Evolutionary conservation across 1,139 yeast species (phyloP), one percentile per base, ranked within the genome.

Genomic region (Candida mesenterica): DNA sequence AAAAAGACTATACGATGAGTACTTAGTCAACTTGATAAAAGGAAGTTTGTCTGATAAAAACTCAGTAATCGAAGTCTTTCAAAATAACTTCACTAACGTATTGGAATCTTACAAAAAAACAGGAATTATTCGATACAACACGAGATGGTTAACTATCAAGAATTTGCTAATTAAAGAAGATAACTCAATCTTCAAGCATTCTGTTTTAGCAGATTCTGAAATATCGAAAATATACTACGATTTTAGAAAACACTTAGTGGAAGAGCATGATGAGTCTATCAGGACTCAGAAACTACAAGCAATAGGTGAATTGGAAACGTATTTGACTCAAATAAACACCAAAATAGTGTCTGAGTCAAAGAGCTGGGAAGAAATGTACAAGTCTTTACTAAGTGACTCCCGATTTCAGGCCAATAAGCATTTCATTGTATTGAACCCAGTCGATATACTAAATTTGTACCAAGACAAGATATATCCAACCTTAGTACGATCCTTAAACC

Each of bases 141-240:
- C 95, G 0, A 62, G 87, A 29, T 89, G 96, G 96, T 48, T 55
- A 20, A 72, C 82, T 0, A 67, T 77, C 1, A 75, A 72, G 42
- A 62, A 61, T 16, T 34, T 48, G 15, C 44, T 72, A 38, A 68
- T 86, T 3, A 57, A 64, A 4, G 79, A 81, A 33, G 94, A 85
- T 14, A 66, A 69, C 48, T 79, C 90, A 0, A 74, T 82, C 9
- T 86, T 79, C 56, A 71, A 69, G 42, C 82, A 78, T 48, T 68
- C 86, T 2, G 75, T 81, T 20, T 69, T 83, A 24, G 69, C 79
- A 19, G 87, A 80, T 37, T 62, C 62, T 18, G 72, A 79, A 35
- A 77, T 81, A 34, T 68, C 65, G 28, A 65, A 65, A 27, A 65
- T 80, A 2, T 85, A 75, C 50, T 56, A 64, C 29, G 75, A 75